Percentiles rank a stretch among this genome's conserved stretches.
Evolutionary conservation across 345 rosid species (phyloP).

Genomic region (Cardiospermum halicacabum): DNA sequence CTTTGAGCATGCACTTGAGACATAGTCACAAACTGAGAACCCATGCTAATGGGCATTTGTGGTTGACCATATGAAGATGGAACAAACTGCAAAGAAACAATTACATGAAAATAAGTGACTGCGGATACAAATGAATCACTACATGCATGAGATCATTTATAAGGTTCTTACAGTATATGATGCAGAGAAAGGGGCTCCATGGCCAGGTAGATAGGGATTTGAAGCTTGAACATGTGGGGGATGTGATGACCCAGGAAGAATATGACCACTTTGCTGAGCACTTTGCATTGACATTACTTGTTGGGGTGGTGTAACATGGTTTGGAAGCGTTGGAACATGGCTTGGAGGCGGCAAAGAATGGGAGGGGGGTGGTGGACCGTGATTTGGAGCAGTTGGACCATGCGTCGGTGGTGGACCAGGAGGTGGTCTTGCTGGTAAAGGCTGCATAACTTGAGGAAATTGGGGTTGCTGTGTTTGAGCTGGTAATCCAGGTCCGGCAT

Average conservation of each 20-base stretch:
- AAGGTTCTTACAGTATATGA: slow-evolving; percentile 55
- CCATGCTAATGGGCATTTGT: slow-evolving; percentile 33
- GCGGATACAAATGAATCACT: slow-evolving; percentile 12
- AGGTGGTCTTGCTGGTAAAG: slow-evolving; percentile 54
- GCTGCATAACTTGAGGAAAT: slow-evolving; percentile 58
- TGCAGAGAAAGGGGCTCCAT: slow-evolving; percentile 53
- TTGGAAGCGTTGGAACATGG: slow-evolving; percentile 40
- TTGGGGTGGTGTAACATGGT: slow-evolving; percentile 47
- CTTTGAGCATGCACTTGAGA: slow-evolving; percentile 44
- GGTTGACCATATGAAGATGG: slow-evolving; percentile 51
- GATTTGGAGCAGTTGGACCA: slow-evolving; percentile 16
- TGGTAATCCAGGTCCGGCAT: slow-evolving; percentile 48
- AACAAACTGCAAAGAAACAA: slow-evolving; percentile 49
- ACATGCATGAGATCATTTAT: slow-evolving; percentile 6
- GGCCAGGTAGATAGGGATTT: slow-evolving; percentile 43
- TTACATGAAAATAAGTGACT: slow-evolving; percentile 13
- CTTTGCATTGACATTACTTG: slow-evolving; percentile 44
- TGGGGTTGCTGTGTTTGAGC: slow-evolving; percentile 62
- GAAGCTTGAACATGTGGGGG: slow-evolving; percentile 50
- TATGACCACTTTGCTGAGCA: slow-evolving; percentile 44
- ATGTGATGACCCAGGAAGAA: slow-evolving; percentile 45
- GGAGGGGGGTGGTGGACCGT: not conserved
- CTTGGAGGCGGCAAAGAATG: slow-evolving; percentile 18
- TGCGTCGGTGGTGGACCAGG: slow-evolving; percentile 39
- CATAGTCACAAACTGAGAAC: slow-evolving; percentile 46